A percentile compares a stretch with the other conserved stretches of the same genome.
Evolutionary conservation across 345 rosid species (phyloP).

Genomic region (Kernera saxatilis): DNA sequence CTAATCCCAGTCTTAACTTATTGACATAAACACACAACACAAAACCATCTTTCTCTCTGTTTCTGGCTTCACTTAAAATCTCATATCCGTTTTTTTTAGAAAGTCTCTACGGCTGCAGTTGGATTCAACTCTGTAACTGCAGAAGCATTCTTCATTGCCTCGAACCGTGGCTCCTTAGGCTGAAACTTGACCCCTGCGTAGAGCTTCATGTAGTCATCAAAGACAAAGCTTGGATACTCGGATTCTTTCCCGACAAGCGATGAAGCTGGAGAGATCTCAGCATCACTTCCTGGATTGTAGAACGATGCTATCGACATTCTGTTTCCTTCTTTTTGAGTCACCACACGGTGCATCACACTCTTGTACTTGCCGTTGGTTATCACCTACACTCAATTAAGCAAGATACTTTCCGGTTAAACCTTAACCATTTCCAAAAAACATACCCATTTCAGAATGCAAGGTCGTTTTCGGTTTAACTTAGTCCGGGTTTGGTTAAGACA

Average conservation of each 20-base stretch:
- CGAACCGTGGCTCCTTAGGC: conserved; percentile 85
- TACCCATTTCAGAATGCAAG: not conserved
- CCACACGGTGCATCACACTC: conserved; percentile 82
- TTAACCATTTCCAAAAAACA: not conserved
- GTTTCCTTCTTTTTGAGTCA: conserved; percentile 65
- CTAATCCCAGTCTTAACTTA: conserved; percentile 16
- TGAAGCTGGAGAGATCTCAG: conserved; percentile 71
- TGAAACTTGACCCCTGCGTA: conserved; percentile 80
- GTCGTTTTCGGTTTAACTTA: not conserved
- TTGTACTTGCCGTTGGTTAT: conserved; percentile 90
- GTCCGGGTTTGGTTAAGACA: not conserved
- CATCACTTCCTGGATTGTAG: conserved; percentile 88
- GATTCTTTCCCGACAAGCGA: conserved; percentile 46
- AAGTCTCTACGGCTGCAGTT: conserved; percentile 40
- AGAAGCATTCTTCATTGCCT: conserved; percentile 65
- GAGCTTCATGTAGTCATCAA: conserved; percentile 93
- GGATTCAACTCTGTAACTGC: conserved; percentile 34
- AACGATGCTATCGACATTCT: conserved; percentile 93
- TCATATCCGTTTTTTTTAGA: not conserved
- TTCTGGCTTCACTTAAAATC: not conserved
- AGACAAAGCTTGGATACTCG: conserved; percentile 81
- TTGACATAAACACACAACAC: conserved; percentile 23
- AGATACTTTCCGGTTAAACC: not conserved
- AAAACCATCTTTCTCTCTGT: not conserved
- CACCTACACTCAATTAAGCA: conserved; percentile 39